A percentile compares a stretch with the other conserved stretches of the same genome.
Evolutionary conservation across 1,284 basidiomycete genomes (phyloP).

Genomic region (Ganoderma meredithae): DNA sequence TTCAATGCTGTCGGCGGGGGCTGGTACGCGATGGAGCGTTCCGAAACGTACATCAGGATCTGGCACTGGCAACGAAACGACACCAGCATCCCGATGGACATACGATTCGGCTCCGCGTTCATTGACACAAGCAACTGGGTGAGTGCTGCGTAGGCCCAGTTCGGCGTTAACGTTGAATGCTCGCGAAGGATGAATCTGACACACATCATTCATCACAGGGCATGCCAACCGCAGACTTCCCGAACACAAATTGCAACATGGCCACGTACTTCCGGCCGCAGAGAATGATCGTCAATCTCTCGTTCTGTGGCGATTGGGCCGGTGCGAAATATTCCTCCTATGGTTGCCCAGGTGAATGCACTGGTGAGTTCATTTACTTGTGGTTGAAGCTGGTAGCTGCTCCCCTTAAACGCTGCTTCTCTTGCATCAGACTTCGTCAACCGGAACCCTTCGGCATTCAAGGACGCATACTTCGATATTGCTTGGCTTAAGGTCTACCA

Average conservation of each 20-base stretch:
- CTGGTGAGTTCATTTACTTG: too few species aligned
- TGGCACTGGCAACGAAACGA: too few species aligned
- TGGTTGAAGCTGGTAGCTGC: too few species aligned
- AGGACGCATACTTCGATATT: conserved; percentile 74
- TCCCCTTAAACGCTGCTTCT: not conserved
- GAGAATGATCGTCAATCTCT: conserved; percentile 64
- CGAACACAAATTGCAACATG: conserved; percentile 55
- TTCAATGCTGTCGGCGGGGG: too few species aligned
- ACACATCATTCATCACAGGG: conserved; percentile 30
- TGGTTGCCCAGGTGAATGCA: not conserved
- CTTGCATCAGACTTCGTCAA: not conserved
- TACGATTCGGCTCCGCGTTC: too few species aligned
- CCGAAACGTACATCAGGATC: too few species aligned
- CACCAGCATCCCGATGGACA: too few species aligned
- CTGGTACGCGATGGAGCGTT: too few species aligned
- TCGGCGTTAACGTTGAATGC: not conserved
- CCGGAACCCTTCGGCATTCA: conserved; percentile 64
- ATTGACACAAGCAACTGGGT: conserved; percentile 29
- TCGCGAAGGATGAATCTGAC: not conserved
- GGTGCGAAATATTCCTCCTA: not conserved
- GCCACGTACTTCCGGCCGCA: conserved; percentile 56
- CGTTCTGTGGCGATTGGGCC: conserved; percentile 31
- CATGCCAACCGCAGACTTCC: conserved; percentile 60
- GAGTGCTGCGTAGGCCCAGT: not conserved
- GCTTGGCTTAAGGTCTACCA: conserved; percentile 53